phyloP scores from a whole-genome alignment of 305 asterid species.

The Fraxinus albicans region DNA sequence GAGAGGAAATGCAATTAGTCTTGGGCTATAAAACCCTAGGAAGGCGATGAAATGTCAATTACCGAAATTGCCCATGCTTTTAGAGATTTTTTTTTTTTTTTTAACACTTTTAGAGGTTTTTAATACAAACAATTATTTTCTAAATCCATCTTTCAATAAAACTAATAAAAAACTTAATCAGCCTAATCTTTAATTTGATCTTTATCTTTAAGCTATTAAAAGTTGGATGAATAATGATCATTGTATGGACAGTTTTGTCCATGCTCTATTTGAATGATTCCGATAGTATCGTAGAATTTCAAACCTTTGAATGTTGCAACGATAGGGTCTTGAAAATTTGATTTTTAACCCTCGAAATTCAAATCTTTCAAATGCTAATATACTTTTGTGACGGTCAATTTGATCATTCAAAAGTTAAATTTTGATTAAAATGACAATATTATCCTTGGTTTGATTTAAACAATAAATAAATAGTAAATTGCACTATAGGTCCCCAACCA shows the following conservation, averaged over 20 bases:
- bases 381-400: neutral
- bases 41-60: neutral
- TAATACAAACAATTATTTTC: neutral
- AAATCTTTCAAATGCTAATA: neutral
- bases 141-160: neutral
- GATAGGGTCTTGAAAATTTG: neutral
- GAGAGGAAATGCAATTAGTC: neutral
- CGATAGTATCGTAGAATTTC: neutral
- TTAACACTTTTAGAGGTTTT: neutral
- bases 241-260: neutral
- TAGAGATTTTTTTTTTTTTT: slow-evolving; percentile 51
- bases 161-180: neutral
- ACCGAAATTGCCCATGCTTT: slow-evolving; percentile 11
- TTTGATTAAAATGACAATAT: neutral
- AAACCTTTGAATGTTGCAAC: neutral
- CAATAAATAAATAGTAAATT: neutral
- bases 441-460: neutral
- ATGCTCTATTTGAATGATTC: no score
- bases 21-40: slow-evolving; percentile 41
- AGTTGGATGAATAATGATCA: neutral
- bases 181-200: neutral
- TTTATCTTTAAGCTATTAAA: neutral
- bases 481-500: neutral
- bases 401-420: neutral
- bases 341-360: neutral